A percentile compares a stretch with the other conserved stretches of the same genome.
Evolutionary conservation across 2,329 filamentous ascomycete genomes (phyloP).

Genomic region (Aureobasidium musti): DNA sequence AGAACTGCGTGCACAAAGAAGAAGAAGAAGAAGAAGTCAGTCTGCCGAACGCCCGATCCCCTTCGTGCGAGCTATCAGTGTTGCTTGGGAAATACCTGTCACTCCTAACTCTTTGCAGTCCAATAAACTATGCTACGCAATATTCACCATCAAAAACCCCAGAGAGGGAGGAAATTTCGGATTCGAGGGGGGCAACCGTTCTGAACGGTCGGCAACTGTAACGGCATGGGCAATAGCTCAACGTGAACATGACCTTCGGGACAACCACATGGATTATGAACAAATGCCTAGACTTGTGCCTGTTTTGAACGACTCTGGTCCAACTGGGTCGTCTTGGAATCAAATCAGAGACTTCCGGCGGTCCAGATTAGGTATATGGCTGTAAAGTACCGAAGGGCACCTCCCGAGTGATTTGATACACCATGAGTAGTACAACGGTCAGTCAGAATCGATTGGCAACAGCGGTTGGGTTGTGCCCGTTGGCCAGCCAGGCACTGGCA

Average conservation of each 20-base stretch:
- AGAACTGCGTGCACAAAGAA: neutral
- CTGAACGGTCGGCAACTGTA: slow-evolving; percentile 22
- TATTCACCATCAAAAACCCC: neutral
- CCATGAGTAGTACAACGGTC: slow-evolving; percentile 13
- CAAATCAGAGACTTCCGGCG: neutral
- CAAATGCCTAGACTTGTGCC: slow-evolving; percentile 1
- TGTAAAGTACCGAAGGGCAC: neutral
- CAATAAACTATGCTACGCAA: slow-evolving; percentile 9
- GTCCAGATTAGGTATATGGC: slow-evolving; percentile 15
- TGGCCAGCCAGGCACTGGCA: slow-evolving; percentile 23
- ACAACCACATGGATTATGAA: neutral
- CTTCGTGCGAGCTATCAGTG: neutral
- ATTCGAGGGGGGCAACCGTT: slow-evolving; percentile 21
- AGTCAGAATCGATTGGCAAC: slow-evolving; percentile 25
- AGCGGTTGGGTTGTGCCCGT: slow-evolving; percentile 23
- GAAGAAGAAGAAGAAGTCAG: no score
- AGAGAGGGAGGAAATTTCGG: slow-evolving; percentile 19
- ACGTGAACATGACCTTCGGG: slow-evolving; percentile 20
- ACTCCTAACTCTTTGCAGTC: neutral
- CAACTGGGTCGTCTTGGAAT: neutral
- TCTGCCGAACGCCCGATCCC: neutral
- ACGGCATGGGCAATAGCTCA: slow-evolving; percentile 22
- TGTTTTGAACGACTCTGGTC: neutral
- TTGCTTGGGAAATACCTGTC: neutral
- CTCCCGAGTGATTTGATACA: neutral